A percentile compares a stretch with the other conserved stretches of the same genome.
phyloP scores from a whole-genome alignment of 176 grass and related monocot genomes.

The Luzula sylvatica region DNA sequence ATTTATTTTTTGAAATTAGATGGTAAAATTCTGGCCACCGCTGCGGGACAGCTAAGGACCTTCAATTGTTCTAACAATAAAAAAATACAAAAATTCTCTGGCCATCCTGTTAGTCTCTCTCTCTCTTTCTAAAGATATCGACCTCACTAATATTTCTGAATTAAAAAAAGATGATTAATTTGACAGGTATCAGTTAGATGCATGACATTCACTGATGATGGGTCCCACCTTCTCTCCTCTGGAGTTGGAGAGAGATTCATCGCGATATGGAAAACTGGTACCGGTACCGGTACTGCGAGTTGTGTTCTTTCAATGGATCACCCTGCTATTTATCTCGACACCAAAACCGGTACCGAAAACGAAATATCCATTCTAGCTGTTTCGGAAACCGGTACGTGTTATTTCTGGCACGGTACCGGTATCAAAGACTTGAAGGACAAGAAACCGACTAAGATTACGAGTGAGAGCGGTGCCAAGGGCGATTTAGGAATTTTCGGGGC shows the following conservation, averaged over 20 bases:
- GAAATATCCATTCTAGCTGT: slow-evolving; percentile 57
- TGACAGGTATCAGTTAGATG: slow-evolving; percentile 65
- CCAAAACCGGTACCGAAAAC: slow-evolving; percentile 31
- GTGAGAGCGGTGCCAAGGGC: slow-evolving; percentile 33
- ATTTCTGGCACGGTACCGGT: slow-evolving; percentile 71
- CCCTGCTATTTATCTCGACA: slow-evolving; percentile 69
- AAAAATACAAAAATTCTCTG: slow-evolving; percentile 85
- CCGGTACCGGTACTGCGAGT: slow-evolving; percentile 31
- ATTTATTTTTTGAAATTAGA: slow-evolving; percentile 32
- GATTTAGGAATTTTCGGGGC: slow-evolving; percentile 55
- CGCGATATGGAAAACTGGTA: slow-evolving; percentile 71
- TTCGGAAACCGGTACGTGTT: slow-evolving; percentile 72
- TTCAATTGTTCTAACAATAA: slow-evolving; percentile 67
- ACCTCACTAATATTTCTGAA: no score
- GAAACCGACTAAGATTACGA: slow-evolving; percentile 61
- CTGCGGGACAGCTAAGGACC: slow-evolving; percentile 81
- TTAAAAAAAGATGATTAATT: no score
- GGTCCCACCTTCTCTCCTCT: slow-evolving; percentile 67
- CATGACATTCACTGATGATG: slow-evolving; percentile 70
- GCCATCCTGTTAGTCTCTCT: slow-evolving; percentile 57
- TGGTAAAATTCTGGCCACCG: slow-evolving; percentile 74
- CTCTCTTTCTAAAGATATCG: no score
- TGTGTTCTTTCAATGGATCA: slow-evolving; percentile 83
- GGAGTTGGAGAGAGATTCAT: slow-evolving; percentile 76
- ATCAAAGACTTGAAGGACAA: slow-evolving; percentile 48